phyloP scores from a whole-genome alignment of 2,329 filamentous ascomycete genomes.

The Fusarium sp. region DNA sequence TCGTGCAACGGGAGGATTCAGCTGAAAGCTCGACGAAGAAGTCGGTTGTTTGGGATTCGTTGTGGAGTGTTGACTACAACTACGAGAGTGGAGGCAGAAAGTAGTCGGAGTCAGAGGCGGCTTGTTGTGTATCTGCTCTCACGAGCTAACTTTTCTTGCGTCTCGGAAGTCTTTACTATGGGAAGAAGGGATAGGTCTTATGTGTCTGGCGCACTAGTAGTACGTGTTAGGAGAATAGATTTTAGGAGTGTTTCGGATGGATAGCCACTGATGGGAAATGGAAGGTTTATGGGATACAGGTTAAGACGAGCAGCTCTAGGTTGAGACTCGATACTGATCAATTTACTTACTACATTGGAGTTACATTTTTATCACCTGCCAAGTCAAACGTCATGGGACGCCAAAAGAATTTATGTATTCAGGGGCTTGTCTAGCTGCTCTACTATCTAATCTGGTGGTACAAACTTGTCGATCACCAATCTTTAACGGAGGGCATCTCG shows the following conservation, averaged over 20 bases:
- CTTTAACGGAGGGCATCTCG: too few species aligned
- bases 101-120: constrained; percentile 12
- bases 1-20: constrained; percentile 54
- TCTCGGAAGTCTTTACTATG: constrained; percentile 15
- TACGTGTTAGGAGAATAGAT: constrained; percentile 27
- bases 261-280: background rate
- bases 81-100: constrained; percentile 57
- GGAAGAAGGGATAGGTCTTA: constrained; percentile 21
- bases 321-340: background rate
- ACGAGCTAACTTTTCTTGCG: background rate
- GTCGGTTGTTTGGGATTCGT: constrained; percentile 69
- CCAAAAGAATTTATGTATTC: background rate
- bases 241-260: constrained; percentile 1
- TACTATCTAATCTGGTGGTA: background rate
- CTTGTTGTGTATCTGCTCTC: background rate
- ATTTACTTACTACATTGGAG: background rate
- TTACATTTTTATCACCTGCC: background rate
- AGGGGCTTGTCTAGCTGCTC: background rate
- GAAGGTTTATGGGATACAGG: background rate
- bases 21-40: constrained; percentile 57
- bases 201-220: constrained; percentile 25
- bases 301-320: background rate
- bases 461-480: background rate
- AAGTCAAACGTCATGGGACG: background rate
- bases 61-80: constrained; percentile 71